phyloP scores from a whole-genome alignment of 768 basidiomycete genomes.

The Auriscalpium vulgare region DNA sequence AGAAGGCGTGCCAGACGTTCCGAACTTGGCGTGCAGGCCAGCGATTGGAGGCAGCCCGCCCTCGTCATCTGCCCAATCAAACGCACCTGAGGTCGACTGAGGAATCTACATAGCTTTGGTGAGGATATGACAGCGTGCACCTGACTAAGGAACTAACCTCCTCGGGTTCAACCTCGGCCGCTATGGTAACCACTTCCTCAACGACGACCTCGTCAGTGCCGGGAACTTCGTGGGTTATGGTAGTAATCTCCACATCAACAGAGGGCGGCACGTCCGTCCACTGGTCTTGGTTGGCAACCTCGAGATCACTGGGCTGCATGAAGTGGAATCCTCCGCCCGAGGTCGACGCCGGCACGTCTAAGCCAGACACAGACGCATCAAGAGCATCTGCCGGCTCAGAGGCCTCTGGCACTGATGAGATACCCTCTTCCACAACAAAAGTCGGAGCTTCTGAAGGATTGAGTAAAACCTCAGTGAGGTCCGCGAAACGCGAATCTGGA shows the following conservation, averaged over 20 bases:
- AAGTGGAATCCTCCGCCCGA: constrained; percentile 52
- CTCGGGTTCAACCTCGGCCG: not conserved
- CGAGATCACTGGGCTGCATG: constrained; percentile 77
- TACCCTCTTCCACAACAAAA: constrained; percentile 4
- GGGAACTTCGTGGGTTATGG: not conserved
- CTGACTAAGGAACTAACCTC: not conserved
- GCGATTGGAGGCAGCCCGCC: constrained; percentile 72
- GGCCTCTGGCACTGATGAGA: not conserved
- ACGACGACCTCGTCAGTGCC: not conserved
- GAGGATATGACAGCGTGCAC: too few relatives aligned
- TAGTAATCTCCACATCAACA: not conserved
- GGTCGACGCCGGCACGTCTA: constrained; percentile 32
- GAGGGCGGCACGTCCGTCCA: not conserved
- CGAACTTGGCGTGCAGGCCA: constrained; percentile 68
- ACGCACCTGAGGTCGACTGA: constrained; percentile 24
- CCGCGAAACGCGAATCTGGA: constrained; percentile 53
- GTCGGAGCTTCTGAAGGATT: constrained; percentile 29
- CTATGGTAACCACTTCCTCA: not conserved
- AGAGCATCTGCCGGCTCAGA: constrained; percentile 5
- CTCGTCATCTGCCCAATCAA: constrained; percentile 84
- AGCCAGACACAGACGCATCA: constrained; percentile 19
- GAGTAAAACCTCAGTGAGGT: constrained; percentile 46
- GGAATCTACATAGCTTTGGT: constrained; percentile 3
- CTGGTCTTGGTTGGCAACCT: constrained; percentile 21
- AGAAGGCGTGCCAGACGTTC: constrained; percentile 42